Evolutionary conservation across 176 grass and related monocot species (phyloP), one percentile per base, ranked within the genome.

Genomic region (Rhynchospora pubera): DNA sequence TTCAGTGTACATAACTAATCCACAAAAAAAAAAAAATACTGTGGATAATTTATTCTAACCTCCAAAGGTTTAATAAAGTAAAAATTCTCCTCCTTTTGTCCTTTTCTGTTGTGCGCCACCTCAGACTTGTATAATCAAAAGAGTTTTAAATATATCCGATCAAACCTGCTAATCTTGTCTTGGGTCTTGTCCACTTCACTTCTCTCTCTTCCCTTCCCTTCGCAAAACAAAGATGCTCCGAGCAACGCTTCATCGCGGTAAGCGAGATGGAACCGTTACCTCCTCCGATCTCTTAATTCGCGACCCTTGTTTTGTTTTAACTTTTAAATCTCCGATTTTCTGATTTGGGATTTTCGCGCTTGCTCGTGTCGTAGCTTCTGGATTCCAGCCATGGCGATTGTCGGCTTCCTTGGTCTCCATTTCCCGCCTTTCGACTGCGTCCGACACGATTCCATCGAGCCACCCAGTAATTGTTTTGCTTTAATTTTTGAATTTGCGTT

Each of bases 381-480:
- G 86, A 58, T 80, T 91, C 83, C 88, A 75, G 78, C 46, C 78
- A 66, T 85, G 92, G 78, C 83, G 85, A 78, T 84, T 83, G n/a
- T 81, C 85, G 67, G 80, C 89, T 85, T 43, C 74, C 16, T 67
- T 85, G 11, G 34, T 66, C 5, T 53, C 71, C 2, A 46, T 84
- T 55, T 74, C 53, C 22, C 90, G 66, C 81, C 55, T 93, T 52
- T 99, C 92, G 83, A 93, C 91, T 19, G 77, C 88, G 6, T 86
- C 88, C 12, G 46, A 85, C 72, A 82, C 82, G 83, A 87, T 93
- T 52, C 59, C 45, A 15, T 45, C 79, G n/a, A 64, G 15, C 43
- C 24, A 67, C 28, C 73, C 80, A 7, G 88, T 89, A 83, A 86
- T 53, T 53, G 1, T 32, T 55, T 81, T 52, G 2, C 53, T 51